Evolutionary conservation across 2,329 filamentous ascomycete genomes (phyloP).

Genomic region (Fusarium sp.): DNA sequence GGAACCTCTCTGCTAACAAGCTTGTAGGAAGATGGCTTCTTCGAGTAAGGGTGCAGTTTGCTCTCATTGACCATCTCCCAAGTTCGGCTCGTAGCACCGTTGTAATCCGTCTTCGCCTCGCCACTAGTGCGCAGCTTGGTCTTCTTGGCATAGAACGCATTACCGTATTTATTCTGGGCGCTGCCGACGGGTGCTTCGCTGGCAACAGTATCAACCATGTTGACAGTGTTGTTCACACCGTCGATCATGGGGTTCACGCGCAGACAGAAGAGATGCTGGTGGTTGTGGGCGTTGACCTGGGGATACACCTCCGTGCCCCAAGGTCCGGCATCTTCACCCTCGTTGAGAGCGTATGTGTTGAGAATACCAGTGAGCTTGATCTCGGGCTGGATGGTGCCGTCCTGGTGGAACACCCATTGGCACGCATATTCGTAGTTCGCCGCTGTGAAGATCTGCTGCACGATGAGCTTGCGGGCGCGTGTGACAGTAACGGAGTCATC

Average conservation of each 20-base stretch:
- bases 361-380: constrained; percentile 93
- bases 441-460: constrained; percentile 94
- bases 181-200: constrained; percentile 82
- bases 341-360: constrained; percentile 88
- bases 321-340: constrained; percentile 83
- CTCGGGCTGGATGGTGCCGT: constrained; percentile 91
- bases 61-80: constrained; percentile 93
- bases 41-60: constrained; percentile 86
- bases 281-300: constrained; percentile 92
- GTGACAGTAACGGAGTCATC: constrained; percentile 90
- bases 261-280: constrained; percentile 94
- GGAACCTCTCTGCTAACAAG: constrained; percentile 89
- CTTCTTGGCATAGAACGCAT: constrained; percentile 88
- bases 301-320: constrained; percentile 91
- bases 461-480: constrained; percentile 84
- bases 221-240: constrained; percentile 85
- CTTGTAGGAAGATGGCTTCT: constrained; percentile 89
- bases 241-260: constrained; percentile 90
- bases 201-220: constrained; percentile 80
- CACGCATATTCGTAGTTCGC: constrained; percentile 92
- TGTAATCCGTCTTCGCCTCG: constrained; percentile 81
- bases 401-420: constrained; percentile 85
- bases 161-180: constrained; percentile 86
- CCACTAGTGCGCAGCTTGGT: constrained; percentile 80
- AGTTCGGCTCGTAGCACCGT: constrained; percentile 81